Conservation (phyloP, 306 rosid species). For the Prunus padus region DNA sequence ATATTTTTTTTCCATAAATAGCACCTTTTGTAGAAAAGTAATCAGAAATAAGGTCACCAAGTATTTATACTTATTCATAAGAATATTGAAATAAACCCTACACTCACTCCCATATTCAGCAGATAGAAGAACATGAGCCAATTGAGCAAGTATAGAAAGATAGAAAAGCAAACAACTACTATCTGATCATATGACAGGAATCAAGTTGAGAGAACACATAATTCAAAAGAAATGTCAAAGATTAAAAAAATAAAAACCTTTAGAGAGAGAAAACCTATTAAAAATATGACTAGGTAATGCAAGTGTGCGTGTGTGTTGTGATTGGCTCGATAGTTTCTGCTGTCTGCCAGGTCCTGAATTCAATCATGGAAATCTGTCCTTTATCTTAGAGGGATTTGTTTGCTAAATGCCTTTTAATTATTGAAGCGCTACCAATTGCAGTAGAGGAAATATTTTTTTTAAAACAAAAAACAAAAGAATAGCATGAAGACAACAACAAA, state of each 20-base stretch:
- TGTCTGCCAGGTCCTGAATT: not conserved
- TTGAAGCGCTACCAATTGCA: not conserved
- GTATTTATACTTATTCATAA: not conserved
- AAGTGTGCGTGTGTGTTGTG: not conserved
- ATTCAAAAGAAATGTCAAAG: not conserved
- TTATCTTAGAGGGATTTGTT: not conserved
- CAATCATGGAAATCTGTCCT: not conserved
- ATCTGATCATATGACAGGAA: not conserved
- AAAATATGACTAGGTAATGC: not conserved
- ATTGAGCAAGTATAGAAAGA: not conserved
- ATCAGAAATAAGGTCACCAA: not conserved
- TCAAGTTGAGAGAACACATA: not conserved
- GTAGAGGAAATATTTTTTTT: not conserved
- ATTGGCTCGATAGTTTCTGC: not conserved
- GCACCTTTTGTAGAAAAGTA: not conserved
- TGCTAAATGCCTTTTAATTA: not conserved
- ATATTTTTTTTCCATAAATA: not conserved
- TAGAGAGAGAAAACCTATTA: not conserved
- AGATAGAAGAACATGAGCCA: not conserved
- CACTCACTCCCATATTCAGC: not conserved
- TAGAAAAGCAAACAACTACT: constrained; percentile 3
- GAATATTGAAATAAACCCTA: not conserved
- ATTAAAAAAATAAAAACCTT: not conserved
- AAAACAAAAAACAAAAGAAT: not conserved
- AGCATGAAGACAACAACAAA: not conserved